Evolutionary conservation across 345 rosid genomes (phyloP).

Genomic region (Populus pruinosa): DNA sequence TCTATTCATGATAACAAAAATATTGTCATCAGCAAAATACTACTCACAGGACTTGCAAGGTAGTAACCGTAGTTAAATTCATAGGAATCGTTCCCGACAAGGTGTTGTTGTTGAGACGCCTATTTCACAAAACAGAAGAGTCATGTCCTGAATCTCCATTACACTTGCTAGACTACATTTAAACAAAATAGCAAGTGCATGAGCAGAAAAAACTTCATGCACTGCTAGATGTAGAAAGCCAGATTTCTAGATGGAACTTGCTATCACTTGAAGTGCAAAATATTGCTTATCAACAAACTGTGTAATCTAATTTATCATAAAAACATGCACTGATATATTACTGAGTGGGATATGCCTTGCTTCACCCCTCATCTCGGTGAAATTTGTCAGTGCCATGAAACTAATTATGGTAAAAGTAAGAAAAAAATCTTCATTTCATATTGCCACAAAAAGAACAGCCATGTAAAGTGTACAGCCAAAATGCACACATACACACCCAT

Average conservation of each 20-base stretch:
- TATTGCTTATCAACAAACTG: not conserved
- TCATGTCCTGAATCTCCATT: constrained; percentile 14
- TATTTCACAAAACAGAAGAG: constrained; percentile 23
- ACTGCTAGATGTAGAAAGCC: not conserved
- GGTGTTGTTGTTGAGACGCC: constrained; percentile 79
- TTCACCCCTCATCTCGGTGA: not conserved
- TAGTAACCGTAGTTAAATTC: constrained; percentile 37
- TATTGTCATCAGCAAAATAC: not conserved
- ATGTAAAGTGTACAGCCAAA: not conserved
- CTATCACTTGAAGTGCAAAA: not conserved
- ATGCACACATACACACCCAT: not conserved
- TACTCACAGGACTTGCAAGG: constrained; percentile 81
- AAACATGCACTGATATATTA: not conserved
- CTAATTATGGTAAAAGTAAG: not conserved
- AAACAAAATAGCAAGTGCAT: not conserved
- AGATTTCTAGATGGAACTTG: not conserved
- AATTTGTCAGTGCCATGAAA: not conserved
- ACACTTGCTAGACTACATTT: not conserved
- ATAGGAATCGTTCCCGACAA: constrained; percentile 57
- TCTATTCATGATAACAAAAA: not conserved
- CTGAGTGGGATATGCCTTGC: not conserved
- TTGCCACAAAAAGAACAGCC: not conserved
- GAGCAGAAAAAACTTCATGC: not conserved
- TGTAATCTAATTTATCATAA: not conserved
- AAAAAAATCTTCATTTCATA: not conserved